Evolutionary conservation across 306 rosid genomes (phyloP).

Genomic region (Vicia villosa): DNA sequence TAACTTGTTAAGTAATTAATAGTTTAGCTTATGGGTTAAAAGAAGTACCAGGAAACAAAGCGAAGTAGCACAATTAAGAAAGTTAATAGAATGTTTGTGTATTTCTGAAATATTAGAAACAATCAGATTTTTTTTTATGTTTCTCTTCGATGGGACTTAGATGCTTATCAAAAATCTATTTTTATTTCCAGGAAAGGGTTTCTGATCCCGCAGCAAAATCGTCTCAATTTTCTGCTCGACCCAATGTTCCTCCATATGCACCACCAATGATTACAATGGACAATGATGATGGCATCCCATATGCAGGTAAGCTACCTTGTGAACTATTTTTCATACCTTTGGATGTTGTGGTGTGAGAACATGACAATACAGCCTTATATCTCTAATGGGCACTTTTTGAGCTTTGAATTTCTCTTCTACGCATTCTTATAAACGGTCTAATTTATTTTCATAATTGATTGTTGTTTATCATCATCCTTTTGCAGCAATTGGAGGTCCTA

Average conservation of each 20-base stretch:
- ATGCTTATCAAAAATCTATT: conserved; percentile 26
- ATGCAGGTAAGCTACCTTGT: conserved; percentile 56
- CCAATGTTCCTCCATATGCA: conserved; percentile 72
- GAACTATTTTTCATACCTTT: conserved; percentile 20
- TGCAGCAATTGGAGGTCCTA: conserved; percentile 64
- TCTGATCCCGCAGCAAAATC: conserved; percentile 74
- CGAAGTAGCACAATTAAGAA: conserved; percentile 1
- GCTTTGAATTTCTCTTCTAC: conserved; percentile 8
- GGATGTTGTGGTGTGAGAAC: conserved; percentile 26
- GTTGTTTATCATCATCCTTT: conserved; percentile 15
- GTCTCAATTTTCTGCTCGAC: conserved; percentile 68
- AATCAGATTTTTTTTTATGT: conserved; percentile 16
- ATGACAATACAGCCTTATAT: conserved; percentile 19
- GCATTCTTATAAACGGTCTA: conserved; percentile 9
- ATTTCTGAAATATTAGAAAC: conserved; percentile 6
- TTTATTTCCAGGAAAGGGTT: conserved; percentile 73
- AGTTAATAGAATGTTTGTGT: conserved; percentile 10
- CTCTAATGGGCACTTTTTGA: conserved; percentile 17
- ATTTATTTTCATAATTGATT: background rate
- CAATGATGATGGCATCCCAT: conserved; percentile 85
- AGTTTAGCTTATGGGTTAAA: conserved; percentile 24
- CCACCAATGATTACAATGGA: conserved; percentile 70
- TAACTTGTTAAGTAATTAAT: conserved; percentile 10
- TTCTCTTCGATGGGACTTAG: conserved; percentile 21
- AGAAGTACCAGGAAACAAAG: conserved; percentile 19